phyloP scores from a whole-genome alignment of 1,284 basidiomycete species.

The Agaricales sp. region DNA sequence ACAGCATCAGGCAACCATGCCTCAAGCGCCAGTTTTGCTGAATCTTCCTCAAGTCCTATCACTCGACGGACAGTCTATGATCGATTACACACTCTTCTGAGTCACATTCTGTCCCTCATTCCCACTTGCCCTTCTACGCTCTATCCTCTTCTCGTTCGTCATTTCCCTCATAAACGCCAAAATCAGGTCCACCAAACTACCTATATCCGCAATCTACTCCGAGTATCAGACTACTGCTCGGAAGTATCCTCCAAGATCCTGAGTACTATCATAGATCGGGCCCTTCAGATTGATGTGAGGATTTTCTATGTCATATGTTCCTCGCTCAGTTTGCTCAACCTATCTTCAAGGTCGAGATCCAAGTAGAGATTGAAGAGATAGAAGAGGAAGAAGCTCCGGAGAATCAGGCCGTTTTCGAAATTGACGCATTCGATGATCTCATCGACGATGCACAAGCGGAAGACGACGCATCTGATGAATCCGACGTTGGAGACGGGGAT shows the following conservation, averaged over 20 bases:
- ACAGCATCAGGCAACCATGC: slow-evolving; percentile 65
- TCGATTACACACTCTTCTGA: slow-evolving; percentile 78
- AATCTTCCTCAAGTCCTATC: slow-evolving; percentile 57
- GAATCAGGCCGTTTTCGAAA: slow-evolving; percentile 54
- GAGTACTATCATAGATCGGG: slow-evolving; percentile 80
- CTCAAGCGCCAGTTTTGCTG: slow-evolving; percentile 42
- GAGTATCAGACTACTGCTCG: slow-evolving; percentile 82
- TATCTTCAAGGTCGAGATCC: slow-evolving; percentile 81
- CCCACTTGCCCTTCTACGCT: slow-evolving; percentile 85
- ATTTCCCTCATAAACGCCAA: slow-evolving; percentile 94
- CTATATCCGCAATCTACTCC: slow-evolving; percentile 87
- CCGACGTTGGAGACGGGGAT: slow-evolving; percentile 36
- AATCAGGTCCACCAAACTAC: slow-evolving; percentile 74
- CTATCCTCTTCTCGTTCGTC: slow-evolving; percentile 71
- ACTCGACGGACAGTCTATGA: slow-evolving; percentile 82
- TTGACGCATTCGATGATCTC: slow-evolving; percentile 78
- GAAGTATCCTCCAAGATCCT: slow-evolving; percentile 83
- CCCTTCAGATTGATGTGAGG: slow-evolving; percentile 90
- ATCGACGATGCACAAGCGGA: slow-evolving; percentile 59
- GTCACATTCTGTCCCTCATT: slow-evolving; percentile 79
- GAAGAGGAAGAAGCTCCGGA: slow-evolving; percentile 59
- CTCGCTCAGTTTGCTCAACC: slow-evolving; percentile 6
- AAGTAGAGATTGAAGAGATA: slow-evolving; percentile 89
- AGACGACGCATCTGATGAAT: slow-evolving; percentile 41
- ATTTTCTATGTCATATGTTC: slow-evolving; percentile 1